A percentile compares a stretch with the other conserved stretches of the same genome.
Conservation (phyloP, 192 early-diverging fungal species). For the Coemansia sp. region DNA sequence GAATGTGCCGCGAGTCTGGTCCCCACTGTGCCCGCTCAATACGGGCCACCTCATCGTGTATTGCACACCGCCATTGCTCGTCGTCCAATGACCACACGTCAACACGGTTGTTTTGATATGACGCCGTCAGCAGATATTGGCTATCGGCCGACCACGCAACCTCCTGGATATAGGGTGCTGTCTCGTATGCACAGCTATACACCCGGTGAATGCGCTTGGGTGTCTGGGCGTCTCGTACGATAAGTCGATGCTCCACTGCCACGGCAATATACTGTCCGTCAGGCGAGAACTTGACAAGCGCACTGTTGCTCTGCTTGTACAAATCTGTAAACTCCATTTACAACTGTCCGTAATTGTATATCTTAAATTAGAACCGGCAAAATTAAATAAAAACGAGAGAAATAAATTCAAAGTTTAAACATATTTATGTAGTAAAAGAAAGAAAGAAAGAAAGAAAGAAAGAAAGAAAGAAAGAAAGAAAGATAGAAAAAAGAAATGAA, state of each 20-base stretch:
- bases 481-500: constrained; percentile 2
- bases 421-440: constrained; percentile 1
- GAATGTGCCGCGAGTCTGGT: constrained; percentile 26
- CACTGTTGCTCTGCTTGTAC: constrained; percentile 47
- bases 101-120: constrained; percentile 29
- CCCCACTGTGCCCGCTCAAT: constrained; percentile 35
- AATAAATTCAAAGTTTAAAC: neutral
- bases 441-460: too few relatives aligned
- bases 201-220: constrained; percentile 43
- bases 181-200: constrained; percentile 20
- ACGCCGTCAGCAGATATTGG: constrained; percentile 32
- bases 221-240: constrained; percentile 37
- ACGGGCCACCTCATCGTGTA: constrained; percentile 32
- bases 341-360: neutral
- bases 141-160: constrained; percentile 41
- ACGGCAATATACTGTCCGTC: constrained; percentile 40
- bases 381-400: constrained; percentile 3
- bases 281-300: constrained; percentile 40
- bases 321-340: constrained; percentile 47
- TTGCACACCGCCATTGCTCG: constrained; percentile 33
- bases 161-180: constrained; percentile 39
- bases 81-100: constrained; percentile 49
- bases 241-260: constrained; percentile 45
- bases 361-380: neutral
- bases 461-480: constrained; percentile 2